Conservation (phyloP, 2,329 filamentous ascomycete genomes). For the Hysterium pulicare region DNA sequence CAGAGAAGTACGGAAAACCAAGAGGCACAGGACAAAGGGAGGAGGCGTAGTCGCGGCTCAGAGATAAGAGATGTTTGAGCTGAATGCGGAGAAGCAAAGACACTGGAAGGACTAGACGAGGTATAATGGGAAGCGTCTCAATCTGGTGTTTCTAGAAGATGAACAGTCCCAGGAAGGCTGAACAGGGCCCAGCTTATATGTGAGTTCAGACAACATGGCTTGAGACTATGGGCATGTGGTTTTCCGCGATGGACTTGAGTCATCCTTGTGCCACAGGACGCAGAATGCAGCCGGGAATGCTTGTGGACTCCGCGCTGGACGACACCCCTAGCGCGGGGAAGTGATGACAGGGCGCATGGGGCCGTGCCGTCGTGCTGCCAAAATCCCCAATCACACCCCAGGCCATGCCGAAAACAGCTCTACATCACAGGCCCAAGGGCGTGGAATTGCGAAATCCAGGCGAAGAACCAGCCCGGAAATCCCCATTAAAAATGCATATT, state of each 20-base stretch:
- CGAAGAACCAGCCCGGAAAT: not conserved
- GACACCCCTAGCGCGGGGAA: not conserved
- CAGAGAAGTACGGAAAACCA: not conserved
- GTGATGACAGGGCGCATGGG: no score
- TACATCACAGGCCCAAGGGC: not conserved
- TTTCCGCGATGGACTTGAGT: conserved; percentile 14
- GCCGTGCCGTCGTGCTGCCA: no score
- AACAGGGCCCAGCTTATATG: conserved; percentile 18
- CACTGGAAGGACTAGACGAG: not conserved
- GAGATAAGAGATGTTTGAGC: not conserved
- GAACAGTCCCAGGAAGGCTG: not conserved
- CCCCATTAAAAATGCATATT: not conserved
- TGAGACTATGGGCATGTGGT: not conserved
- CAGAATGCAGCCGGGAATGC: conserved; percentile 13
- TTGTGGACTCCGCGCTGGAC: conserved; percentile 8
- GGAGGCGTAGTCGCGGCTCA: not conserved
- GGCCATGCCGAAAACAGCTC: not conserved
- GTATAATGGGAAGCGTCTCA: not conserved
- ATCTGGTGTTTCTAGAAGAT: not conserved
- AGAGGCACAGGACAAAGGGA: not conserved
- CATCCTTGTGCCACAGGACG: conserved; percentile 10
- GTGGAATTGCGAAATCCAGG: not conserved
- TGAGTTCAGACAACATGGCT: not conserved
- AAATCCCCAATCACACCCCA: not conserved
- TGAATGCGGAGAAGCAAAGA: conserved; percentile 1